phyloP scores from a whole-genome alignment of 2,329 filamentous ascomycete species.

The Davidsoniella neocaledoniae region DNA sequence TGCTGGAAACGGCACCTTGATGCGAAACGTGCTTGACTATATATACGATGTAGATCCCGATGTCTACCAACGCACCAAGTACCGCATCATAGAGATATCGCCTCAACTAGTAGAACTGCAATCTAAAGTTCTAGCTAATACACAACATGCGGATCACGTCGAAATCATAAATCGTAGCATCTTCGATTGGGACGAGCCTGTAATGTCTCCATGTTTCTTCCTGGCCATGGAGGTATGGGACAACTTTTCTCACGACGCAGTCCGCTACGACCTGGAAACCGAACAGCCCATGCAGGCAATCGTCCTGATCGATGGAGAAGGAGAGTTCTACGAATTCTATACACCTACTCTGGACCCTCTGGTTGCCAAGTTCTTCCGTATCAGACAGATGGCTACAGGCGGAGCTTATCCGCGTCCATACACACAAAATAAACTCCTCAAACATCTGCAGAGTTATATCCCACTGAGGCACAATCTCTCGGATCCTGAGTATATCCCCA shows the following conservation, averaged over 20 bases:
- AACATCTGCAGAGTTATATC: constrained; percentile 43
- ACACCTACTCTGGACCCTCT: constrained; percentile 63
- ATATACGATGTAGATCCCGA: constrained; percentile 78
- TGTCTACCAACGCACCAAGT: constrained; percentile 86
- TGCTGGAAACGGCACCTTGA: constrained; percentile 88
- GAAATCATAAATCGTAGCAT: constrained; percentile 91
- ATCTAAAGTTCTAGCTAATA: constrained; percentile 47
- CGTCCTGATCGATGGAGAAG: constrained; percentile 67
- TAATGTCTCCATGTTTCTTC: constrained; percentile 93
- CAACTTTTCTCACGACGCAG: constrained; percentile 89
- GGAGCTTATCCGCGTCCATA: constrained; percentile 48
- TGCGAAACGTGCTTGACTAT: constrained; percentile 96
- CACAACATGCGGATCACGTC: constrained; percentile 65
- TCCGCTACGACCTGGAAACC: constrained; percentile 56
- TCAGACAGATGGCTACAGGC: constrained; percentile 61
- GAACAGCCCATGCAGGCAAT: constrained; percentile 73
- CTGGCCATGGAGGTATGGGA: constrained; percentile 96
- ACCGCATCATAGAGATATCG: constrained; percentile 92
- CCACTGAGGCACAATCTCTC: constrained; percentile 65
- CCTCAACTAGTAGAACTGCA: constrained; percentile 64
- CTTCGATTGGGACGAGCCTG: constrained; percentile 79
- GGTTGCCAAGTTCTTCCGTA: constrained; percentile 63
- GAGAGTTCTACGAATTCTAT: constrained; percentile 95
- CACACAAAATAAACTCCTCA: constrained; percentile 33
- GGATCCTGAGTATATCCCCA: constrained; percentile 82